phyloP scores from a whole-genome alignment of 805 yeast species.

The Ogataea corticis region DNA sequence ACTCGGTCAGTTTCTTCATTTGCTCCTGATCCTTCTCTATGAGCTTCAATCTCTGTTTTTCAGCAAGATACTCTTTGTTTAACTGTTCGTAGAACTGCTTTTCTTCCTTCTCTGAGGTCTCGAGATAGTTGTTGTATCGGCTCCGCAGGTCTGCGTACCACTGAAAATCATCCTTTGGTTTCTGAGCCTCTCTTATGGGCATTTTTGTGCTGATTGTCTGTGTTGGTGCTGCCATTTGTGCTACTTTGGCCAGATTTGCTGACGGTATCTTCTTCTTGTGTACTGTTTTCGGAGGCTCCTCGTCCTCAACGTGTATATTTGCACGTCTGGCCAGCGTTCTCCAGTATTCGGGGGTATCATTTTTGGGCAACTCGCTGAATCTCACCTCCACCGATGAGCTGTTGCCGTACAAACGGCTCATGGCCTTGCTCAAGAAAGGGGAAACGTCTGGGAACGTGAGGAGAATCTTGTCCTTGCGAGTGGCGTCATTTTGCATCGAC shows the following conservation, averaged over 20 bases:
- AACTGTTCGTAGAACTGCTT: slow-evolving; percentile 36
- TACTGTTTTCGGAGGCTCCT: background rate
- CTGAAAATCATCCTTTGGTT: slow-evolving; percentile 21
- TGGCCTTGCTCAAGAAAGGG: slow-evolving; percentile 28
- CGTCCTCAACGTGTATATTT: slow-evolving; percentile 23
- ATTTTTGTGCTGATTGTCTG: background rate
- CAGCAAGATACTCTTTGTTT: slow-evolving; percentile 33
- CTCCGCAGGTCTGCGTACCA: slow-evolving; percentile 39
- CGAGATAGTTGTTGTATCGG: slow-evolving; percentile 34
- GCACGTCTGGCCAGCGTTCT: slow-evolving; percentile 31
- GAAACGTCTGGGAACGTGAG: slow-evolving; percentile 19
- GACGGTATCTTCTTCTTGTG: background rate
- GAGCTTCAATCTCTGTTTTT: slow-evolving; percentile 16
- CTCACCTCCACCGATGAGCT: slow-evolving; percentile 17
- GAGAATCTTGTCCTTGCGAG: slow-evolving; percentile 9
- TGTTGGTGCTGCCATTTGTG: background rate
- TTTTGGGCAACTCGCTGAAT: slow-evolving; percentile 12
- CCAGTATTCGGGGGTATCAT: slow-evolving; percentile 29
- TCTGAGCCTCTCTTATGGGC: background rate
- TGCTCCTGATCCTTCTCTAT: slow-evolving; percentile 23
- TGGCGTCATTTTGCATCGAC: slow-evolving; percentile 1
- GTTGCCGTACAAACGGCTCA: slow-evolving; percentile 21
- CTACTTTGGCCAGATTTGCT: background rate
- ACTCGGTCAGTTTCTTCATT: slow-evolving; percentile 16
- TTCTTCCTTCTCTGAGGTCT: slow-evolving; percentile 38